These are phyloP conservation scores for Brassica carinata DNA, from an alignment of 345 rosid genomes.

Conservation along the genomic window DNA sequence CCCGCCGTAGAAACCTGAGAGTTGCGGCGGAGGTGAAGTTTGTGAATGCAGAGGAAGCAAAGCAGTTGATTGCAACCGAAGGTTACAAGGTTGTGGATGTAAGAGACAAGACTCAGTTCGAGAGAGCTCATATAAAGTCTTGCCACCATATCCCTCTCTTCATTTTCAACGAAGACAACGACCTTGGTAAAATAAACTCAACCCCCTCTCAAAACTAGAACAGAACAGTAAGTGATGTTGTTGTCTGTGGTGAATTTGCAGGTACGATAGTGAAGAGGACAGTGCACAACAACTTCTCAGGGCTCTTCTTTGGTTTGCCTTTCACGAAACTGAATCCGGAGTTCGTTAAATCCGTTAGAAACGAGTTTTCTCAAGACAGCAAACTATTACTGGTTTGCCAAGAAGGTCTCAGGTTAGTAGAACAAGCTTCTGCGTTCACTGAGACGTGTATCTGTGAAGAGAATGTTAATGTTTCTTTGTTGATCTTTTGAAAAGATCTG, in stretches of 20 bases:
- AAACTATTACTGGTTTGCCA: conserved; percentile 87
- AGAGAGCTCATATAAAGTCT: conserved; percentile 82
- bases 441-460: conserved; percentile 2
- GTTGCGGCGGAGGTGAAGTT: conserved; percentile 77
- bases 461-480: conserved; percentile 1
- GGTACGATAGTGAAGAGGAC: conserved; percentile 85
- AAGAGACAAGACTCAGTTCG: conserved; percentile 72
- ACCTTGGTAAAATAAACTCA: conserved; percentile 54
- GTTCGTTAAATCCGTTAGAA: conserved; percentile 60
- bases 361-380: conserved; percentile 65
- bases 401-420: conserved; percentile 86
- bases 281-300: conserved; percentile 89
- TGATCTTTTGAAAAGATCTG: conserved; percentile 57
- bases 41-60: conserved; percentile 84
- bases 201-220: not conserved
- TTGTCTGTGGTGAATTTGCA: conserved; percentile 34
- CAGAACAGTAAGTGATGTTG: not conserved
- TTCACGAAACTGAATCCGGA: conserved; percentile 84
- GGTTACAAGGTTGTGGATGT: conserved; percentile 76
- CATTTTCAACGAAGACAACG: conserved; percentile 80
- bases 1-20: conserved; percentile 45
- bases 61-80: conserved; percentile 57
- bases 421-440: conserved; percentile 17
- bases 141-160: conserved; percentile 85
- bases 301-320: conserved; percentile 80